Evolutionary conservation across 106 monocot species (phyloP).

Genomic region (Ottelia alismoides): DNA sequence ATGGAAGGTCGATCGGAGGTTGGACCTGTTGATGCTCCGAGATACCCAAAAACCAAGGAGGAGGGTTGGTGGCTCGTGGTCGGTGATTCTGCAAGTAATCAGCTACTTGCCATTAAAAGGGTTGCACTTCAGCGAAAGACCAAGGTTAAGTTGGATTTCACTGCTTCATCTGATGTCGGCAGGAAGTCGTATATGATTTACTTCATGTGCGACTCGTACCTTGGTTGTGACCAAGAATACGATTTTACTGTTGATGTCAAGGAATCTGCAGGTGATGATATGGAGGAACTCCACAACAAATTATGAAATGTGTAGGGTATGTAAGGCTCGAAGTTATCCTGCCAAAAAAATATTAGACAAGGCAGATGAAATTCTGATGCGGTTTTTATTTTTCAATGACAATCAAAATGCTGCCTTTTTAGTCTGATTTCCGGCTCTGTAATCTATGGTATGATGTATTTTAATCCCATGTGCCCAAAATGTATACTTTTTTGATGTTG

Average conservation of each 20-base stretch:
- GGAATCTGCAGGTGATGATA: conserved; percentile 2
- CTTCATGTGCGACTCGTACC: conserved; percentile 93
- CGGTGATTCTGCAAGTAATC: conserved; percentile 58
- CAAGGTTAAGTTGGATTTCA: conserved; percentile 65
- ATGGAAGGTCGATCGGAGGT: conserved; percentile 50
- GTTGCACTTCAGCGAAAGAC: conserved; percentile 58
- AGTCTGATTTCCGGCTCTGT: too few species aligned
- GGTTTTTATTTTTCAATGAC: too few species aligned
- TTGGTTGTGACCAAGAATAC: conserved; percentile 96
- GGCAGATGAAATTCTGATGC: too few species aligned
- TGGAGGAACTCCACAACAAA: neutral
- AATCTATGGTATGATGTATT: too few species aligned
- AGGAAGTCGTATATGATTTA: conserved; percentile 52
- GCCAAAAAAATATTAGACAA: too few species aligned
- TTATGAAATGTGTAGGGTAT: too few species aligned
- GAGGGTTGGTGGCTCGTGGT: conserved; percentile 99
- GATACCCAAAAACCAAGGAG: conserved; percentile 76
- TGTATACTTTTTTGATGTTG: too few species aligned
- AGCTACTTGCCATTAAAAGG: conserved; percentile 86
- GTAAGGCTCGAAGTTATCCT: too few species aligned
- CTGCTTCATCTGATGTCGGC: conserved; percentile 45
- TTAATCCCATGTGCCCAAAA: too few species aligned
- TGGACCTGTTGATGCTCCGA: conserved; percentile 65
- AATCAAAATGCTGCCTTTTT: too few species aligned
- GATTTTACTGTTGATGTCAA: conserved; percentile 45